Evolutionary conservation across 2,329 filamentous ascomycete genomes (phyloP).

Genomic region (Penicillium freii): DNA sequence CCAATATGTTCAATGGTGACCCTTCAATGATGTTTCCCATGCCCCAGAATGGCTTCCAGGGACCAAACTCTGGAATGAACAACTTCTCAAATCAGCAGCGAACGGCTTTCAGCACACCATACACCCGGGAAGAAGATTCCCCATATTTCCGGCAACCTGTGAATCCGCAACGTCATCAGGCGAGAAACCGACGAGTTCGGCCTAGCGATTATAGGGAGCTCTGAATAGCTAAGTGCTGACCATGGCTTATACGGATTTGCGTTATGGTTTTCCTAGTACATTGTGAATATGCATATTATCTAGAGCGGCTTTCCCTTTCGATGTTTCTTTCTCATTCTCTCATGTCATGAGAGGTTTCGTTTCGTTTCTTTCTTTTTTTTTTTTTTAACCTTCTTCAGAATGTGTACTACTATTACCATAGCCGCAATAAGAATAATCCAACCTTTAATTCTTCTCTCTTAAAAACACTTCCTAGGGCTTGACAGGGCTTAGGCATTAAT

Average conservation of each 20-base stretch:
- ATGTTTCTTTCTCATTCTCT: neutral
- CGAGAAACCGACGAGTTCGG: slow-evolving; percentile 72
- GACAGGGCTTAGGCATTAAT: neutral
- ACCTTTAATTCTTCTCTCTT: neutral
- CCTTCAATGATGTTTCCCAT: slow-evolving; percentile 41
- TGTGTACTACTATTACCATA: slow-evolving; percentile 15
- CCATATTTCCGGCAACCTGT: slow-evolving; percentile 95
- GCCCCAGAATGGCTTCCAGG: slow-evolving; percentile 33
- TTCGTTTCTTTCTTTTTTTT: too few species aligned
- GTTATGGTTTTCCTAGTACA: neutral
- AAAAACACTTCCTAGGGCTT: neutral
- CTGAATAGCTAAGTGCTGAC: slow-evolving; percentile 34
- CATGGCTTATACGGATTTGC: slow-evolving; percentile 1
- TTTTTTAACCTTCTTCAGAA: neutral
- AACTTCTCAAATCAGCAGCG: slow-evolving; percentile 60
- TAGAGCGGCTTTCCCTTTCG: neutral
- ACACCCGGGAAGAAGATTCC: slow-evolving; percentile 71
- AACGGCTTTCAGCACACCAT: slow-evolving; percentile 52
- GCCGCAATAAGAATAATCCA: neutral
- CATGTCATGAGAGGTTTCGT: neutral
- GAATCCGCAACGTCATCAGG: slow-evolving; percentile 87
- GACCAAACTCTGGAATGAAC: slow-evolving; percentile 32
- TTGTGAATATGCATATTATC: slow-evolving; percentile 11
- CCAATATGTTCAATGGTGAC: slow-evolving; percentile 39
- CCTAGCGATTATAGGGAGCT: slow-evolving; percentile 91